Base-by-base conservation (phyloP, 805 yeast species). In the Nadsonia fulvescens region DNA sequence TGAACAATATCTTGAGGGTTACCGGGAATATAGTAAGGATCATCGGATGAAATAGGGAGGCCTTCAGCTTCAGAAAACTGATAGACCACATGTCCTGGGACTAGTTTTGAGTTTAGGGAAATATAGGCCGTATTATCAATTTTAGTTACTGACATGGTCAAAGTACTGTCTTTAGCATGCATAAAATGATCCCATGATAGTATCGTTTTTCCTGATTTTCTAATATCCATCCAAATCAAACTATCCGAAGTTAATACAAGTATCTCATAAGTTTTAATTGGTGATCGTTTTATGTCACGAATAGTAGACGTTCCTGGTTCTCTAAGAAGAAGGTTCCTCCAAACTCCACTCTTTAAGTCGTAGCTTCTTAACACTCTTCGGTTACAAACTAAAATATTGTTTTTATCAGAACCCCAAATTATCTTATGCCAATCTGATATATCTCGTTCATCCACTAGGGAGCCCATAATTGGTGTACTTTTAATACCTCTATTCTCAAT, bases 171-270 rank as follows among this genome's bases (percentile, higher is more conserved):
- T 1, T 43, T 35, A 5, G 61, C 55, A 22, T 61, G 58, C 12
- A 75, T 46, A 32, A 51, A 63, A 45, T 81, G 93, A 33, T 70
- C 73, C 83, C 91, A 76, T 0, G 83, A 63, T 1, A 79, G 39
- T 2, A 65, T 32, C 31, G 75, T 56, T 15, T 48, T 48, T n/a
- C 66, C 40, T 3, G 48, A 45, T 6, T 35, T 40, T 1, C 49
- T 47, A 9, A 36, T 28, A 10, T 43, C 42, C 11, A 72, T 37
- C 58, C 82, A 51, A 0, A 67, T 59, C 5, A 82, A 27, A 37
- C 76, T 83, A 30, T 61, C 64, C 1, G 81, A 61, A 0, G 92
- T 77, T 14, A 81, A 47, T 5, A 76, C 38, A 20, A 74, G 58
- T 3, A 61, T 49, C 32, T 57, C 52, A 3, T 49, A 36, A 6